Evolutionary conservation across 2,329 filamentous ascomycete genomes (phyloP).

Genomic region (Seiridium unicorne): DNA sequence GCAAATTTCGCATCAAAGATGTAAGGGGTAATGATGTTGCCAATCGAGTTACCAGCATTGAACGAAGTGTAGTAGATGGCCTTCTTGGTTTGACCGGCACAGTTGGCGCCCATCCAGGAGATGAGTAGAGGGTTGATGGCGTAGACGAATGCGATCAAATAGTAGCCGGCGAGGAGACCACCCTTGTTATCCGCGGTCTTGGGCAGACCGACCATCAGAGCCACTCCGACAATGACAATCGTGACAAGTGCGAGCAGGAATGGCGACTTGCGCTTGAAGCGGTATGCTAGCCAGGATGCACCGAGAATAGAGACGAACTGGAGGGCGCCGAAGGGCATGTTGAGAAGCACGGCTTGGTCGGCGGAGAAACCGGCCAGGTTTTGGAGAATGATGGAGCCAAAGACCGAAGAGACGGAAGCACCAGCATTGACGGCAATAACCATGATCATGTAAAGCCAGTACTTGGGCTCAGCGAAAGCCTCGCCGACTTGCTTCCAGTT

Average conservation of each 20-base stretch:
- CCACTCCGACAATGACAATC: background rate
- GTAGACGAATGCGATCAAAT: background rate
- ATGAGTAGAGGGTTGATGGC: constrained; percentile 1
- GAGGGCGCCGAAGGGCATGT: background rate
- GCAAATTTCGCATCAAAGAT: background rate
- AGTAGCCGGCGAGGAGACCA: background rate
- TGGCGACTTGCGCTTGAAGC: background rate
- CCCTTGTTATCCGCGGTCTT: background rate
- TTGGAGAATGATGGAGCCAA: background rate
- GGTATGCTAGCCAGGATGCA: background rate
- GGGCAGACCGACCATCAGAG: background rate
- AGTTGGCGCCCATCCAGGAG: background rate
- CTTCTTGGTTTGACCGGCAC: constrained; percentile 1
- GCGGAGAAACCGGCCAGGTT: background rate
- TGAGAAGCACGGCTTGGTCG: background rate
- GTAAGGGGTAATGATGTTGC: background rate
- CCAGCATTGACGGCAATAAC: background rate
- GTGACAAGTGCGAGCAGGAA: background rate
- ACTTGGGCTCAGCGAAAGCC: background rate
- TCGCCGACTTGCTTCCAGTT: background rate
- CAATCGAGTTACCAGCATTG: background rate
- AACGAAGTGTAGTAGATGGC: background rate
- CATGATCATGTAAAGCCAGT: background rate
- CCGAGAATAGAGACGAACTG: background rate
- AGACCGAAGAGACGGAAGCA: background rate